These are phyloP conservation scores for Fusarium newnesense DNA, from an alignment of 2,329 filamentous ascomycete species.

Conservation along the genomic window DNA sequence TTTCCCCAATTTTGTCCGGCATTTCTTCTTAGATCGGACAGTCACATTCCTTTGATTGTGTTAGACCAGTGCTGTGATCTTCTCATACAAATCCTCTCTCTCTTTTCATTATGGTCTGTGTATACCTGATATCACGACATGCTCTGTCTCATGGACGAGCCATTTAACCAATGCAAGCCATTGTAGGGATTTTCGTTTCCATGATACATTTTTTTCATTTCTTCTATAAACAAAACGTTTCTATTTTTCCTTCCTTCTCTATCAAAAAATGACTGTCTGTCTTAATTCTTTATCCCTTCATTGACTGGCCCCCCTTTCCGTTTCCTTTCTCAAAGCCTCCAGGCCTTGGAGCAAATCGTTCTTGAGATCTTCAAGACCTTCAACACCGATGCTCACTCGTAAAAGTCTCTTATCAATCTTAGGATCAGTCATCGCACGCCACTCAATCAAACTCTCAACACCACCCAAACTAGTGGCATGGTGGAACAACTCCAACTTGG, in stretches of 20 bases:
- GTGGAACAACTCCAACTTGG: conserved; percentile 84
- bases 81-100: neutral
- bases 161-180: conserved; percentile 1
- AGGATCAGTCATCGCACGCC: conserved; percentile 88
- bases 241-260: neutral
- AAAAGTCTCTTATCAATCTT: conserved; percentile 77
- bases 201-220: conserved; percentile 10
- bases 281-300: neutral
- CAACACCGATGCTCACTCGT: conserved; percentile 86
- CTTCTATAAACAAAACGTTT: neutral
- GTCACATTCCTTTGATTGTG: conserved; percentile 15
- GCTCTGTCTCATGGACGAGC: neutral
- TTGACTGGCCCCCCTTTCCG: neutral
- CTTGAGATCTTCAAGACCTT: conserved; percentile 85
- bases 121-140: neutral
- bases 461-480: conserved; percentile 95
- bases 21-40: neutral
- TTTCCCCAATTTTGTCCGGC: neutral
- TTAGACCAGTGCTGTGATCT: conserved; percentile 4
- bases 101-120: neutral
- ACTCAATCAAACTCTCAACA: conserved; percentile 96
- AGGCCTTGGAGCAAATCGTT: conserved; percentile 78
- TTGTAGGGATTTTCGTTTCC: neutral
- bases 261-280: neutral
- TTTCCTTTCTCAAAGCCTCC: conserved; percentile 56